phyloP scores from a whole-genome alignment of 768 basidiomycete species.

The Boletellus emodensis region DNA sequence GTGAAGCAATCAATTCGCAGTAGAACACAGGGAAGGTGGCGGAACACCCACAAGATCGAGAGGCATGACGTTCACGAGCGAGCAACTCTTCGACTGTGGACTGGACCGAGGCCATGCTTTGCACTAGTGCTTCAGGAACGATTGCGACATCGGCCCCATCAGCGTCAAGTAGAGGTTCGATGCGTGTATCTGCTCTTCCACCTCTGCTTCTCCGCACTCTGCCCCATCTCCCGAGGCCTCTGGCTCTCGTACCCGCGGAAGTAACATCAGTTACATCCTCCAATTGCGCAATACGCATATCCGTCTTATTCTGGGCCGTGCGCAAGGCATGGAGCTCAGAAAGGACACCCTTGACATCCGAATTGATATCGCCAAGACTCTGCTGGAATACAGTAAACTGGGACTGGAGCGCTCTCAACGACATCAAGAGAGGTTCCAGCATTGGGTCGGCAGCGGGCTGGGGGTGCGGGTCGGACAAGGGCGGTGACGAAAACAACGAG shows the following conservation, averaged over 20 bases:
- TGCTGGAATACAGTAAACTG: conserved; percentile 16
- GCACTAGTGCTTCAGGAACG: conserved; percentile 1
- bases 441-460: background rate
- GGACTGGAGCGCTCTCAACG: conserved; percentile 8
- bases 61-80: background rate
- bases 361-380: conserved; percentile 3
- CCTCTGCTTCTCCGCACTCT: background rate
- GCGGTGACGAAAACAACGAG: background rate
- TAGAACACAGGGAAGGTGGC: background rate
- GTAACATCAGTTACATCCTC: conserved; percentile 14
- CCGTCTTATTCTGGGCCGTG: conserved; percentile 12
- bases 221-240: background rate
- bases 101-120: conserved; percentile 19
- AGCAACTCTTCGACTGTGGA: conserved; percentile 19
- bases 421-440: background rate
- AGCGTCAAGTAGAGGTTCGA: too few relatives aligned
- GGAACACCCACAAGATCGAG: conserved; percentile 9
- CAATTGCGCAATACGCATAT: conserved; percentile 6
- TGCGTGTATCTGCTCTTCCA: background rate
- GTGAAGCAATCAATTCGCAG: too few relatives aligned
- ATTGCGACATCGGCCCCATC: background rate
- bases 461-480: background rate
- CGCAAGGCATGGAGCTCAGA: conserved; percentile 14
- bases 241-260: background rate
- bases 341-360: conserved; percentile 15